A percentile compares a stretch with the other conserved stretches of the same genome.
phyloP scores from a whole-genome alignment of 345 rosid species.

The Aquilaria malaccensis region DNA sequence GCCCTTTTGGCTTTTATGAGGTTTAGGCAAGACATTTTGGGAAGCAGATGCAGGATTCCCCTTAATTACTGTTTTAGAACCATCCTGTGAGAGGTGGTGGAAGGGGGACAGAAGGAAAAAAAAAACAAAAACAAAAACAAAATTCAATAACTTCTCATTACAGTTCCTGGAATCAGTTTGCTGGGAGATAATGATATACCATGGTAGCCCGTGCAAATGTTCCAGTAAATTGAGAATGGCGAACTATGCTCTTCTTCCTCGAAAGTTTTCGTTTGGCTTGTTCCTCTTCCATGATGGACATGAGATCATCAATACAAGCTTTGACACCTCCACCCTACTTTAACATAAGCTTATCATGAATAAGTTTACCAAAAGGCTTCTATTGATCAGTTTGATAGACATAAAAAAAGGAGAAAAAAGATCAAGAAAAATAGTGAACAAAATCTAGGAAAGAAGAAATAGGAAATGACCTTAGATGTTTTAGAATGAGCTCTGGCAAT shows the following conservation, averaged over 20 bases:
- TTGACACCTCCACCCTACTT: constrained; percentile 42
- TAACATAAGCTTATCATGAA: constrained; percentile 3
- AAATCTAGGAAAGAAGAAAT: constrained; percentile 5
- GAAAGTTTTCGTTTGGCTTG: constrained; percentile 55
- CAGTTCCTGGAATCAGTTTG: constrained; percentile 5
- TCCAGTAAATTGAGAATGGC: constrained; percentile 84
- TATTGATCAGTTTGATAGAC: constrained; percentile 6
- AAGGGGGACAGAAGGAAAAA: no score
- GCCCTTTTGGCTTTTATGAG: constrained; percentile 39
- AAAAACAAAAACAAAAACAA: background rate
- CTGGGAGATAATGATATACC: constrained; percentile 35
- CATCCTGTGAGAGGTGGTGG: constrained; percentile 49
- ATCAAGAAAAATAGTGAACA: constrained; percentile 6
- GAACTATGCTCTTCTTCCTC: constrained; percentile 31
- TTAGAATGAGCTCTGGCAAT: constrained; percentile 45
- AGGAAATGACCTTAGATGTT: constrained; percentile 32
- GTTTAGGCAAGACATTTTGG: constrained; percentile 27
- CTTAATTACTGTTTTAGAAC: constrained; percentile 61
- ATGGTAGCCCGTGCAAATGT: constrained; percentile 72
- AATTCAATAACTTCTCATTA: constrained; percentile 6
- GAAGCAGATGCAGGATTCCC: constrained; percentile 51
- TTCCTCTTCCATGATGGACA: constrained; percentile 71
- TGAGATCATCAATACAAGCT: constrained; percentile 51
- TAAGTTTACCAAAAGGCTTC: background rate
- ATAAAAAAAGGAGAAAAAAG: background rate